Base-by-base conservation (phyloP, 1,139 yeast species). In the Sugiyamaella sp. region DNA sequence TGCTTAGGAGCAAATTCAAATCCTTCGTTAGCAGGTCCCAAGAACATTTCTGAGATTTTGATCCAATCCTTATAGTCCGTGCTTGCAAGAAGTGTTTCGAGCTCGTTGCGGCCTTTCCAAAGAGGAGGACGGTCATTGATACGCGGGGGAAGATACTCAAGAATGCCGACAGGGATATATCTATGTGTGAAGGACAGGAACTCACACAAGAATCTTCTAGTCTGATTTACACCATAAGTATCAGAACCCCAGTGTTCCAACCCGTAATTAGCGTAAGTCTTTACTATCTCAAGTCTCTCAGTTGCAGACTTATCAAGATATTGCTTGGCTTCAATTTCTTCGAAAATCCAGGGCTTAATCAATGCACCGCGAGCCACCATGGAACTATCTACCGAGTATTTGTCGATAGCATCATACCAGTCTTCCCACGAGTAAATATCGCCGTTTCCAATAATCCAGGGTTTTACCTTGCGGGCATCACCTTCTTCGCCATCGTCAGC, bases 291-390 rank as follows among this genome's bases (percentile, higher is more conserved):
- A 56, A 93, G 78, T 70, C 99, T 81, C 71, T 93, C 97, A 37
- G 84, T 76, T n/a, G 97, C 85, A 2, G 89, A 77, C 72, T 93
- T 95, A 71, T 93, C 99, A 60, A 93, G 72, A 67, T 90, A 86
- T 70, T 93, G 98, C 65, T 84, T 83, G 6, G 95, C 78, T 54
- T 91, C 95, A 51, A 95, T 82, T 72, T 93, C 99, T 74, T 95
- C 98, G 65, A 93, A 93, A 48, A 93, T 89, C 99, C 99, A 93
- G 46, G 99, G 99, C 72, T 95, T 93, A 69, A 95, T 91, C 61
- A 93, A 80, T 0, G 98, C 98, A 52, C 98, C 99, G 64, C 99
- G 81, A 1, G 99, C 99, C 53, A 95, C 91, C 98, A 95, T 93
- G 20, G 90, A 95, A 35, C 95, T 84, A 71, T 95, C 99, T 52